These are phyloP conservation scores for Gonium pectorale DNA, from an alignment of 139 green algal genomes.

Conservation along the genomic window DNA sequence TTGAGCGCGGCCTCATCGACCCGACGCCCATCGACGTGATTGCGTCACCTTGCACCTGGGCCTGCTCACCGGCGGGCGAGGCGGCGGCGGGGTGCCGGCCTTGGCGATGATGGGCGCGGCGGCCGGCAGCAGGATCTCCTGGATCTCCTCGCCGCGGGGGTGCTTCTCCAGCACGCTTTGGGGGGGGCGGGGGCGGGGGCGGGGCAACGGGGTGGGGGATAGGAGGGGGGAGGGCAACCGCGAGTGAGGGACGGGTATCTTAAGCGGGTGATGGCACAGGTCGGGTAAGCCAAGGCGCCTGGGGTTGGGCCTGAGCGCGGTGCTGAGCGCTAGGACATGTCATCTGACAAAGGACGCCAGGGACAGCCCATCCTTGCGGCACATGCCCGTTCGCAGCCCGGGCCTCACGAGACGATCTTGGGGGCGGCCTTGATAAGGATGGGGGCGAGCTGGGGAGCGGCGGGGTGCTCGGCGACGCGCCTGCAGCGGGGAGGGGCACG, in stretches of 20 bases:
- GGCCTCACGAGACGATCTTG: no score
- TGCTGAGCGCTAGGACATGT: no score
- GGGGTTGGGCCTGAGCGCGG: no score
- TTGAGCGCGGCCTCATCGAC: no score
- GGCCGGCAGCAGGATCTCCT: neutral
- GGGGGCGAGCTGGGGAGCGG: neutral
- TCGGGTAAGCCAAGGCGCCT: no score
- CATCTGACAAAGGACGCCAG: no score
- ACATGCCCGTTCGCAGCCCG: no score
- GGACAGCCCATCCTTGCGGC: no score
- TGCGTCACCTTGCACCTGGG: no score
- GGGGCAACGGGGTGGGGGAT: neutral
- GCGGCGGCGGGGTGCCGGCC: neutral
- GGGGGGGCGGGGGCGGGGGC: neutral
- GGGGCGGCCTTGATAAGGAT: neutral
- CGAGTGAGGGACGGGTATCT: no score
- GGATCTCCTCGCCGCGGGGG: neutral
- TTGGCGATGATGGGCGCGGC: conserved; percentile 7
- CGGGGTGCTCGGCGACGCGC: conserved; percentile 12
- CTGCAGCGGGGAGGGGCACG: conserved; percentile 11
- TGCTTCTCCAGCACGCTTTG: neutral
- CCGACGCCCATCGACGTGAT: no score
- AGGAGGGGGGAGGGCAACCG: neutral
- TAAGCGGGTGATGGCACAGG: no score
- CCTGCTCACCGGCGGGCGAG: conserved; percentile 3